Evolutionary conservation across 768 basidiomycete genomes (phyloP).

Genomic region (Termitomyces sp.): DNA sequence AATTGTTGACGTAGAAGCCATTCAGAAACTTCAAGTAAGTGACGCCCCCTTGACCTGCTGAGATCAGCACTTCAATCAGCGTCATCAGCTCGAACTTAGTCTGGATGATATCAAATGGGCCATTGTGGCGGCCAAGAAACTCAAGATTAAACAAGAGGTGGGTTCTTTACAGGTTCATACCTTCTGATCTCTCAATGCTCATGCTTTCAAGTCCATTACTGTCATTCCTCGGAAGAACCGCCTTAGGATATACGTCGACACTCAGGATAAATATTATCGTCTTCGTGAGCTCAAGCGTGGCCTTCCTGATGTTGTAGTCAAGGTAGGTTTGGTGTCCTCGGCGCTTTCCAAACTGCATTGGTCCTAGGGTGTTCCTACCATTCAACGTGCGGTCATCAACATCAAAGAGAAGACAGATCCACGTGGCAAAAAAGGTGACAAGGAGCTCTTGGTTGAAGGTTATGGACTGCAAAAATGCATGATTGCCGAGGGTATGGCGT

Average conservation of each 20-base stretch:
- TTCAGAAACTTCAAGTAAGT: conserved; percentile 80
- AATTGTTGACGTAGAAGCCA: conserved; percentile 84
- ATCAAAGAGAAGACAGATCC: conserved; percentile 85
- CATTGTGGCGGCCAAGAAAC: conserved; percentile 78
- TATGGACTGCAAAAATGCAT: conserved; percentile 96
- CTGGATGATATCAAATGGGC: conserved; percentile 93
- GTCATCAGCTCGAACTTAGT: conserved; percentile 77
- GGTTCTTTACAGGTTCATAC: not conserved
- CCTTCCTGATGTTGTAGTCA: conserved; percentile 84
- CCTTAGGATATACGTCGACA: conserved; percentile 76
- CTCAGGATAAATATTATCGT: conserved; percentile 73
- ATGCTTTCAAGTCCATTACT: conserved; percentile 56
- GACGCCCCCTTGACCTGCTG: not conserved
- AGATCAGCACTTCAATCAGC: not conserved
- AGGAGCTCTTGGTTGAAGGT: conserved; percentile 93
- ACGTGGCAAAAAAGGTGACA: conserved; percentile 79
- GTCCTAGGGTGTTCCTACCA: conserved; percentile 72
- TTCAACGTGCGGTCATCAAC: conserved; percentile 92
- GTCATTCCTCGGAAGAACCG: conserved; percentile 71
- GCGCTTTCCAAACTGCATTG: not conserved
- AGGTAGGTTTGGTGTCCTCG: conserved; percentile 39
- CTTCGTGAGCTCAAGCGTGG: conserved; percentile 83
- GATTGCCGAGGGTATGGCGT: conserved; percentile 79
- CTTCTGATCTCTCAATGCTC: not conserved
- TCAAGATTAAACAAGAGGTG: conserved; percentile 90